Base-by-base conservation (phyloP, 1,284 basidiomycete genomes). In the Agaricales sp. region DNA sequence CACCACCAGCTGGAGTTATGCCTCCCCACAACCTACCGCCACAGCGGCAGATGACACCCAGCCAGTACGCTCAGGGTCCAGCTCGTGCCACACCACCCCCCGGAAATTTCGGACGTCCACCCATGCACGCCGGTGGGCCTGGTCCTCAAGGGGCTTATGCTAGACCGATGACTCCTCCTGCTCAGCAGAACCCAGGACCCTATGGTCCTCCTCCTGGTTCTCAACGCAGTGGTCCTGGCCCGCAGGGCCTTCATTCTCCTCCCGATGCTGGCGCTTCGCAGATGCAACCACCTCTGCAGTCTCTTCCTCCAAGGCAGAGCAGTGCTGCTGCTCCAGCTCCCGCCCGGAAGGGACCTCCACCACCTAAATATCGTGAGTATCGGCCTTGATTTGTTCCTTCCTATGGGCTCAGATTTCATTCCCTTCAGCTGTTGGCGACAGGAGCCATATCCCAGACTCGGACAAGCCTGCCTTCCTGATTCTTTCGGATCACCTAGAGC, bases 291-390 rank as follows among this genome's bases (percentile, higher is more conserved):
- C 30, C 30, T 8, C n/a, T 35, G 30, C 30, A 35, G 30, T 11
- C 8, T n/a, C n/a, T 45, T 4, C 43, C 43, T 22, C 21, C 43
- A 21, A 45, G 18, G 21, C 18, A 21, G 4, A 30, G 39, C 14
- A 48, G 55, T 39, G 51, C 55, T n/a, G 54, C 54, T 19, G 50
- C 58, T n/a, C 65, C 64, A 21, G 59, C 66, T 23, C 54, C 59
- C 2, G 45, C 37, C 56, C 50, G 63, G 57, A 57, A 60, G 52
- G 74, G 71, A 35, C 81, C 78, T 18, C 72, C 79, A 6, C 72
- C 74, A 12, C 80, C 87, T 19, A 92, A 92, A 68, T 93, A 94
- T 67, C 91, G 92, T 92, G 59, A 66, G 87, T 84, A 2, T 11
- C 37, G 21, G 41, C 21, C 3, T 38, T 20, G 3, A 14, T 45